Evolutionary conservation across 306 rosid species (phyloP).

Genomic region (Gleditsia sinensis): DNA sequence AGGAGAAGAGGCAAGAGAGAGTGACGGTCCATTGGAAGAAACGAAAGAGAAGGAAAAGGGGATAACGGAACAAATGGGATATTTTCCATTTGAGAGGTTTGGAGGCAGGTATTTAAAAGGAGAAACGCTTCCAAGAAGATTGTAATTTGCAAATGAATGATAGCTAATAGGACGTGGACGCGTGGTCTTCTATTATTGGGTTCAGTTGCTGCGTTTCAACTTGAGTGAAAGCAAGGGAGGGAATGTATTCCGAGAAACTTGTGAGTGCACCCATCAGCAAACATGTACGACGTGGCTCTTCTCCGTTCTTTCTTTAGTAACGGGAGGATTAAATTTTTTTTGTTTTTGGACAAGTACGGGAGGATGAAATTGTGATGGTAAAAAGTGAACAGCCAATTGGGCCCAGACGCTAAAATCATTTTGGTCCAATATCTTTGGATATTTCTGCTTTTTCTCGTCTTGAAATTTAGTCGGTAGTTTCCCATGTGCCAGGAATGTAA

Average conservation of each 20-base stretch:
- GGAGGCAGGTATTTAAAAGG: not conserved
- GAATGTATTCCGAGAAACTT: not conserved
- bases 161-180: not conserved
- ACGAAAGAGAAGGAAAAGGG: not conserved
- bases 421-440: too few relatives aligned
- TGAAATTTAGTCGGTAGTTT: too few relatives aligned
- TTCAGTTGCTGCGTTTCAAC: too few relatives aligned
- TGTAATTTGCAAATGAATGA: not conserved
- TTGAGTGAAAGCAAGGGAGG: not conserved
- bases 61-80: not conserved
- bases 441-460: too few relatives aligned
- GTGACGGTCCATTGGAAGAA: slow-evolving; percentile 39
- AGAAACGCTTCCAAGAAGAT: slow-evolving; percentile 3
- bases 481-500: too few relatives aligned
- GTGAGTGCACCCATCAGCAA: not conserved
- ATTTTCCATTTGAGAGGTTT: not conserved
- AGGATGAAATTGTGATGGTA: too few relatives aligned
- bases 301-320: not conserved
- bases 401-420: too few relatives aligned
- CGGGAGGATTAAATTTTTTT: not conserved
- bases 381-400: not conserved
- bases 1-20: slow-evolving; percentile 25
- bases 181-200: slow-evolving; percentile 24
- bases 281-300: not conserved
- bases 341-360: not conserved